Conservation (phyloP, 2,329 filamentous ascomycete species). For the Teratosphaeriaceae sp. region DNA sequence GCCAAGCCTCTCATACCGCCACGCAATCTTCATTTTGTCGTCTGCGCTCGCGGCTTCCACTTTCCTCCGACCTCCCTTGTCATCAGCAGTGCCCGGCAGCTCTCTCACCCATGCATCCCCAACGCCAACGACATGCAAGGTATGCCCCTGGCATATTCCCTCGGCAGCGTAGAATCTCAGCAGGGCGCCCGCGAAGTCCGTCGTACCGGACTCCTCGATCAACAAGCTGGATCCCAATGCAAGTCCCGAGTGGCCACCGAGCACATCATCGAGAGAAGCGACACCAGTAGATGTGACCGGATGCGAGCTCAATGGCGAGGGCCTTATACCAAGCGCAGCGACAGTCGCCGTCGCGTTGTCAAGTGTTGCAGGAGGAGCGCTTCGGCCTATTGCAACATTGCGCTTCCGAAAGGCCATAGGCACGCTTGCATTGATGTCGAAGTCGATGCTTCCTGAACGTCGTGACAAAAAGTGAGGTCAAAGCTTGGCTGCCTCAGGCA, state of each 20-base stretch:
- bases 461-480: no score
- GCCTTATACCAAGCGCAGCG: conserved; percentile 54
- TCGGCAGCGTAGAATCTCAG: conserved; percentile 88
- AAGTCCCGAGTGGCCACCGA: conserved; percentile 81
- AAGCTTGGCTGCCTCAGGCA: no score
- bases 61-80: conserved; percentile 32
- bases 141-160: conserved; percentile 84
- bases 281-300: conserved; percentile 88
- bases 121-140: conserved; percentile 76
- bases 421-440: background rate
- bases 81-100: conserved; percentile 62
- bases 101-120: conserved; percentile 75
- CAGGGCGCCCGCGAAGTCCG: conserved; percentile 82
- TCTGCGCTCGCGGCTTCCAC: conserved; percentile 31
- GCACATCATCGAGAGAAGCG: conserved; percentile 71
- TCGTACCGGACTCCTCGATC: conserved; percentile 84
- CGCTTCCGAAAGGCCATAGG: conserved; percentile 21
- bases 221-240: conserved; percentile 74
- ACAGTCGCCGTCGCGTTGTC: background rate
- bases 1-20: conserved; percentile 85
- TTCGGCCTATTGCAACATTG: conserved; percentile 16
- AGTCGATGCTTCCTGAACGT: no score
- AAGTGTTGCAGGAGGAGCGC: background rate
- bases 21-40: conserved; percentile 97
- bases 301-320: conserved; percentile 82